A percentile compares a stretch with the other conserved stretches of the same genome.
phyloP scores from a whole-genome alignment of 2,329 filamentous ascomycete species.

The Venturia aucupariae region DNA sequence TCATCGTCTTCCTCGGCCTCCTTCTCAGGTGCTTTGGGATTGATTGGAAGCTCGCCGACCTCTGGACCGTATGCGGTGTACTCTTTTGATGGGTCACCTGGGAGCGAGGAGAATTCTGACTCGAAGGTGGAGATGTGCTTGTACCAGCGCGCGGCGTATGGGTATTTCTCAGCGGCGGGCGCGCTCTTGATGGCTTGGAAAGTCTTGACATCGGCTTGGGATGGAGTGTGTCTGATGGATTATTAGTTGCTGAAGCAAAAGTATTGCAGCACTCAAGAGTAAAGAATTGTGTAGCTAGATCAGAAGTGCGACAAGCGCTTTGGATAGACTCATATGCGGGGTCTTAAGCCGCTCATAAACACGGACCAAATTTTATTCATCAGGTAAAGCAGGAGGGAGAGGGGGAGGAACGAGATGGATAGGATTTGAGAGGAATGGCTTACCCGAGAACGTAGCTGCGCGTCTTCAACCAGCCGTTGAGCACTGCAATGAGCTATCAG shows the following conservation, averaged over 20 bases:
- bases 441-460: conserved; percentile 79
- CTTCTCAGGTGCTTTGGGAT: conserved; percentile 70
- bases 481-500: conserved; percentile 36
- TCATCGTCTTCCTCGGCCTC: conserved; percentile 58
- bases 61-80: conserved; percentile 91
- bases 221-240: conserved; percentile 50
- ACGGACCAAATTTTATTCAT: conserved; percentile 90
- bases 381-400: conserved; percentile 38
- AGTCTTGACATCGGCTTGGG: conserved; percentile 91
- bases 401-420: conserved; percentile 14
- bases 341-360: conserved; percentile 94
- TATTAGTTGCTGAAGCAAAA: conserved; percentile 17
- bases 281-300: conserved; percentile 26
- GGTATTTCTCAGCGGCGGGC: conserved; percentile 79
- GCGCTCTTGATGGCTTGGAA: conserved; percentile 78
- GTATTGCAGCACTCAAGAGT: not conserved
- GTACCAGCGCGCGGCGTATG: conserved; percentile 94
- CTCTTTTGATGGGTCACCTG: conserved; percentile 82
- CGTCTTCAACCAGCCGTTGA: conserved; percentile 65
- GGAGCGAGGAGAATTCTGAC: conserved; percentile 81
- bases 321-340: conserved; percentile 71
- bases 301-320: conserved; percentile 73
- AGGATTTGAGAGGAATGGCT: conserved; percentile 32
- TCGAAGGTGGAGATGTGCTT: conserved; percentile 94
- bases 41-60: conserved; percentile 63